A percentile compares a stretch with the other conserved stretches of the same genome.
These are phyloP conservation scores for Singerocomus rubriflavus DNA, from an alignment of 1,284 basidiomycete genomes.

Conservation along the genomic window DNA sequence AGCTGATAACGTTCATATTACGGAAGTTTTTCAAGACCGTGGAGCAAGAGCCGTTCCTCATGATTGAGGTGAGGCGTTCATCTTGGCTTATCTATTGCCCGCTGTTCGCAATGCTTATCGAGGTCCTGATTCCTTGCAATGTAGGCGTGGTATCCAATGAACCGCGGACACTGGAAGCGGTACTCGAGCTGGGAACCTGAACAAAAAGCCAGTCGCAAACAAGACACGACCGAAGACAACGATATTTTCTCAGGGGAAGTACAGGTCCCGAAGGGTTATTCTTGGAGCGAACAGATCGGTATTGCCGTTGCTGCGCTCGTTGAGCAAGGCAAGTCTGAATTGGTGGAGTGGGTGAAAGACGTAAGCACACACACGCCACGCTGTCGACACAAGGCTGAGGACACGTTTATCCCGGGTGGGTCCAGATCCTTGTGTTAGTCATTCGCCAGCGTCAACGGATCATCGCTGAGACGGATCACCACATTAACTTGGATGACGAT, in stretches of 20 bases:
- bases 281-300: slow-evolving; percentile 88
- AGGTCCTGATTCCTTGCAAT: slow-evolving; percentile 1
- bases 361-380: slow-evolving; percentile 44
- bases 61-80: slow-evolving; percentile 63
- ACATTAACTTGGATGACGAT: slow-evolving; percentile 36
- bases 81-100: slow-evolving; percentile 26
- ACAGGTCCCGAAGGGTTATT: slow-evolving; percentile 81
- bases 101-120: slow-evolving; percentile 18
- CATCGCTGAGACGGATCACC: slow-evolving; percentile 67
- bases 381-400: slow-evolving; percentile 23
- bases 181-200: slow-evolving; percentile 81
- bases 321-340: slow-evolving; percentile 58
- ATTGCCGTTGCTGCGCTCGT: slow-evolving; percentile 77
- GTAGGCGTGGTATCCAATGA: slow-evolving; percentile 88
- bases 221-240: slow-evolving; percentile 43
- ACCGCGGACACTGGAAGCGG: slow-evolving; percentile 81
- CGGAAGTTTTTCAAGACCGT: slow-evolving; percentile 91
- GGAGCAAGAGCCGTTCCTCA: slow-evolving; percentile 75
- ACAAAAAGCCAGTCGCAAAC: slow-evolving; percentile 44
- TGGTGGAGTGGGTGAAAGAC: slow-evolving; percentile 79
- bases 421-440: slow-evolving; percentile 66
- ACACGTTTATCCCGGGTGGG: slow-evolving; percentile 5
- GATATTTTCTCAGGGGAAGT: slow-evolving; percentile 61
- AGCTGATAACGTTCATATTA: slow-evolving; percentile 80
- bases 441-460: slow-evolving; percentile 67